Base-by-base conservation (phyloP, 306 rosid species). In the Begonia masoniana region DNA sequence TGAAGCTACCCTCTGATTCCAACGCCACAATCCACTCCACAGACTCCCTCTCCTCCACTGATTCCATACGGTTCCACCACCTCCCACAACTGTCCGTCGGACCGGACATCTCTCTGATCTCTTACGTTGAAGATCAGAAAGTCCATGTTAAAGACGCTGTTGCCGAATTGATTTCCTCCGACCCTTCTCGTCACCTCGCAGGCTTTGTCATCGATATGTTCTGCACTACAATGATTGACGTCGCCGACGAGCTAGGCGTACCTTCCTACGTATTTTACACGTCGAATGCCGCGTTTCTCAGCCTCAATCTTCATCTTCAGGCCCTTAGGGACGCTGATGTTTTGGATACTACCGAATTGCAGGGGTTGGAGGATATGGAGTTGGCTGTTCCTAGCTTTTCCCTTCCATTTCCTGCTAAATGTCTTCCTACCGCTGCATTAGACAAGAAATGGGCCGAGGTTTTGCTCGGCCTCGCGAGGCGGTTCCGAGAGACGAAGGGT, bases 181-280 rank as follows among this genome's bases (percentile, higher is more conserved):
- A 7, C 13, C 48, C 59, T 3, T 68, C 63, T 58, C 66, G 65
- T 3, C 13, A 14, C 2, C 54, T 68, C 0, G 60, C 60, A 1
- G 76, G 73, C 2, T 52, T 77, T 5, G 58, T 77, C 2, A 2
- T 77, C 1, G 67, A 77, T 59, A 47, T 67, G 79, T 59, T 73
- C 8, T 73, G 71, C 14, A 43, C 64, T 2, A 0, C 64, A 15
- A 43, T 69, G 78, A 68, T 69, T 1, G 74, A 73, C 24, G 69
- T 73, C 21, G 82, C 65, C 2, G 35, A 56, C 0, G 73, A 72
- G 13, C 53, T 76, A 1, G 65, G 66, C 1, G 47, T 41, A 62
- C 70, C 19, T 3, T 47, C 65, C 1, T 72, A 68, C 36, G 0
- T 58, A 8, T 71, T 50, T 50, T 41, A 8, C 49, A 47, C 74